A percentile compares a stretch with the other conserved stretches of the same genome.
Evolutionary conservation across 768 basidiomycete genomes (phyloP).

Genomic region (Hypholoma fasciculare): DNA sequence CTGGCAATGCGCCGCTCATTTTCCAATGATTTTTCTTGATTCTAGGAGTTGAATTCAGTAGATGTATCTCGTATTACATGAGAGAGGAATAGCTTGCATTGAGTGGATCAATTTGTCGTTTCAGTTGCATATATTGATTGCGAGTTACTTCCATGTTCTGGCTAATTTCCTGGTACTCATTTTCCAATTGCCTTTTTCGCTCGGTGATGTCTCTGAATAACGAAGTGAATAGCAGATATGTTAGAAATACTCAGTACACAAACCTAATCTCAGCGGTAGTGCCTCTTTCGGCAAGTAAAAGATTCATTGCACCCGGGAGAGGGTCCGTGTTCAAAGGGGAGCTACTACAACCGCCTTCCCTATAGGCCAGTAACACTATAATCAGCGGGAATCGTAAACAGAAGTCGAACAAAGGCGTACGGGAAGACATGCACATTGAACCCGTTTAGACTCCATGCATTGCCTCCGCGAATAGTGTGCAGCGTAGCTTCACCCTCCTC

Average conservation of each 20-base stretch:
- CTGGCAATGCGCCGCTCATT: slow-evolving; percentile 30
- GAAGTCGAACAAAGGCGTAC: slow-evolving; percentile 39
- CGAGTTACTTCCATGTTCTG: slow-evolving; percentile 24
- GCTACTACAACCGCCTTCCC: slow-evolving; percentile 70
- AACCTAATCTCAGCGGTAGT: slow-evolving; percentile 49
- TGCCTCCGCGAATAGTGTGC: slow-evolving; percentile 45
- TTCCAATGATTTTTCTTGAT: slow-evolving; percentile 27
- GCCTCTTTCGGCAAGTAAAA: slow-evolving; percentile 57
- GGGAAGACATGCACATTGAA: slow-evolving; percentile 65
- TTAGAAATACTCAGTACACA: slow-evolving; percentile 31
- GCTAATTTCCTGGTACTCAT: slow-evolving; percentile 30
- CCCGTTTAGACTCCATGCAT: slow-evolving; percentile 61
- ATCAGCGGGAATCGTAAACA: background rate
- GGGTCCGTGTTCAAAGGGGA: slow-evolving; percentile 31
- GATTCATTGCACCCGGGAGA: slow-evolving; percentile 36
- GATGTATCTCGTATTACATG: background rate
- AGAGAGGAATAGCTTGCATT: slow-evolving; percentile 26
- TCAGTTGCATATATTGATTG: slow-evolving; percentile 25
- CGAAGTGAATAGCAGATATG: background rate
- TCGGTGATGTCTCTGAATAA: slow-evolving; percentile 45
- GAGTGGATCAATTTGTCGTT: slow-evolving; percentile 28
- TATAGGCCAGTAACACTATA: slow-evolving; percentile 21
- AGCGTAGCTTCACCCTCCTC: slow-evolving; percentile 59
- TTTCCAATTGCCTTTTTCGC: slow-evolving; percentile 37
- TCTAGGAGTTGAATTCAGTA: slow-evolving; percentile 18